These are phyloP conservation scores for Xylaria sp. DNA, from an alignment of 2,329 filamentous ascomycete species.

Conservation along the genomic window DNA sequence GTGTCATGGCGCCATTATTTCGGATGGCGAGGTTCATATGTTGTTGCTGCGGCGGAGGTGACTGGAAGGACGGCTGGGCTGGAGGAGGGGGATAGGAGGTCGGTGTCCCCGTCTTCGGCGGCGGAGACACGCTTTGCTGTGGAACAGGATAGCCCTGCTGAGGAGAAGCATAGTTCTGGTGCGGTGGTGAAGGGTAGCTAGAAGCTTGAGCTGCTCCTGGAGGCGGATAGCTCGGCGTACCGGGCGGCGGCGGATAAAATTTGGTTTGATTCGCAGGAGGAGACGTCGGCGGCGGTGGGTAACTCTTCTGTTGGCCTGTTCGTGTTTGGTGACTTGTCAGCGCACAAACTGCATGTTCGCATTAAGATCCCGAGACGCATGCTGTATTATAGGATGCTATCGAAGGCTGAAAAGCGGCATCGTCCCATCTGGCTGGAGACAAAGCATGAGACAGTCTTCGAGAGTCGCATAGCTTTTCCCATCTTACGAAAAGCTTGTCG, in stretches of 20 bases:
- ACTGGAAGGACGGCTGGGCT: constrained; percentile 9
- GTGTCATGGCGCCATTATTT: constrained; percentile 50
- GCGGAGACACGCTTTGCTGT: constrained; percentile 52
- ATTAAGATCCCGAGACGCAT: not conserved
- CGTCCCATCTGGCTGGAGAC: too few relatives aligned
- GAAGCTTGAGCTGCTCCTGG: constrained; percentile 41
- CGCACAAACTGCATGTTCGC: not conserved
- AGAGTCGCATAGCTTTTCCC: not conserved
- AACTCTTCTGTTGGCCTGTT: constrained; percentile 52
- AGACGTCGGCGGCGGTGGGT: constrained; percentile 59
- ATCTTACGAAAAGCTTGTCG: constrained; percentile 22
- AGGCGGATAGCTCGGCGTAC: constrained; percentile 49
- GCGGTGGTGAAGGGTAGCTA: constrained; percentile 48
- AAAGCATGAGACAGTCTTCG: not conserved
- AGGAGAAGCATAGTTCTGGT: constrained; percentile 24
- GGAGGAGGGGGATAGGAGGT: constrained; percentile 48
- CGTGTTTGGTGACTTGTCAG: constrained; percentile 20
- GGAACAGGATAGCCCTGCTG: constrained; percentile 47
- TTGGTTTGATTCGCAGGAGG: constrained; percentile 58
- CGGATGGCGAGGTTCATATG: constrained; percentile 50
- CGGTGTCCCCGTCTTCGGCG: constrained; percentile 49
- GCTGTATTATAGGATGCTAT: constrained; percentile 13
- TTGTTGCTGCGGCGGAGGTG: constrained; percentile 48
- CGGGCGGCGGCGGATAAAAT: constrained; percentile 57
- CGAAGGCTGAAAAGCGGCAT: not conserved